Evolutionary conservation across 495 filamentous ascomycete species (phyloP), one percentile per base, ranked within the genome.

Genomic region (Penicillium coprophilum): DNA sequence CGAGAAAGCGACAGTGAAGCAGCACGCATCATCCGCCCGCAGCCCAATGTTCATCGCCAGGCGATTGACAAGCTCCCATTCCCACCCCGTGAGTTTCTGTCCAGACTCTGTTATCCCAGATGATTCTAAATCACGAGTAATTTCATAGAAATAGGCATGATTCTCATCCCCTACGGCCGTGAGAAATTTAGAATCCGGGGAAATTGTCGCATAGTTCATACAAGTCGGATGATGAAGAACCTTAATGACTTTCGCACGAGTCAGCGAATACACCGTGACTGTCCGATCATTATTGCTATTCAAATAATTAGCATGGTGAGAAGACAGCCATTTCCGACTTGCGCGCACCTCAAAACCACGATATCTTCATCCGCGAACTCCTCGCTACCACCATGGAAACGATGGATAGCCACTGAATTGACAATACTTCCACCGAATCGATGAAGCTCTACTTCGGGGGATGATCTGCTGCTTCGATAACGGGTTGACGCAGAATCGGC

Each of bases 161-260:
- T 87, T 84, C 63, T 90, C 84, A 62, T 98, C 95, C 21, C 92
- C 90, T 38, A 97, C 87, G 10, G 91, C 89, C 4, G 92, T 78
- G 6, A 97, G 80, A 17, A 95, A 71, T 39, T 77, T 80, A 0
- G 91, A 92, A 61, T 97, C 89, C 0, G 94, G 94, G 27, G 92
- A 96, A 41, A 98, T 85, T 19, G 91, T 85, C 6, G 92, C 89
- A 69, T 94, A 92, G 69, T 98, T 98, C 74, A 96, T 93, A 52
- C 82, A 85, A 59, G 88, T 85, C 38, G 87, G 84, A 56, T 92
- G 89, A 6, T 82, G 76, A 20, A 96, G 71, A 47, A 85, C 79
- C 36, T 87, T 82, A 38, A 92, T 71, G 51, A 88, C 76, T 52
- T 80, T 73, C 27, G 79, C 71, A 32, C 82, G 78, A 13, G 84